A percentile compares a stretch with the other conserved stretches of the same genome.
Evolutionary conservation across 345 rosid species (phyloP).

Genomic region (Moricandia arvensis): DNA sequence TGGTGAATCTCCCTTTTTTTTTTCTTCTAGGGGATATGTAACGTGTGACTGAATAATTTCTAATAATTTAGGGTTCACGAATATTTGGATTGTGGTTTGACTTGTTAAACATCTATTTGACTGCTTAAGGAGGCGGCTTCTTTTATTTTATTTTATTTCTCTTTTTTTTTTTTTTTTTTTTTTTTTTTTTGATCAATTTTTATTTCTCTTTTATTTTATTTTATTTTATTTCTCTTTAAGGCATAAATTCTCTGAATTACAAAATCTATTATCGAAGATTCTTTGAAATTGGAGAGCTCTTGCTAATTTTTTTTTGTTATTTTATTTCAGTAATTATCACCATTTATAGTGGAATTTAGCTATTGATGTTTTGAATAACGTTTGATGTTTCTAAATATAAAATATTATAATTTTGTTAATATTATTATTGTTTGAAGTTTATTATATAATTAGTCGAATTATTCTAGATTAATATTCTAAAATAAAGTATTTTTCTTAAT

Average conservation of each 20-base stretch:
- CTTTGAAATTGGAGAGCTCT: constrained; percentile 6
- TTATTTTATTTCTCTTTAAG: no score
- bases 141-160: not conserved
- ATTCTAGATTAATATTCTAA: not conserved
- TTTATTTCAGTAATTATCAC: not conserved
- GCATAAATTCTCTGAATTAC: not conserved
- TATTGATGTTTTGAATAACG: not conserved
- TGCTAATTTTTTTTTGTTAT: not conserved
- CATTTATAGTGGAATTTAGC: not conserved
- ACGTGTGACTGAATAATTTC: not conserved
- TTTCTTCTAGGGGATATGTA: not conserved
- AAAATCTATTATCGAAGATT: not conserved
- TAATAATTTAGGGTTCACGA: not conserved
- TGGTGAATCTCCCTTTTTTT: not conserved
- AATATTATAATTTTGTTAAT: not conserved
- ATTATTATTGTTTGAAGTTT: no score
- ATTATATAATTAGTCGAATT: no score
- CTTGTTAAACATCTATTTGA: constrained; percentile 20
- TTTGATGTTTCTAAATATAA: not conserved
- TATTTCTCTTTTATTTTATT: not conserved
- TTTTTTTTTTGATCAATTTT: no score
- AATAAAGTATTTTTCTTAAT: no score
- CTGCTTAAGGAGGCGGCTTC: not conserved
- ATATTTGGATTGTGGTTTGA: not conserved
- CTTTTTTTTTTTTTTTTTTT: no score